Evolutionary conservation across 2,329 filamentous ascomycete species (phyloP).

Genomic region (Ophiostoma perfectum): DNA sequence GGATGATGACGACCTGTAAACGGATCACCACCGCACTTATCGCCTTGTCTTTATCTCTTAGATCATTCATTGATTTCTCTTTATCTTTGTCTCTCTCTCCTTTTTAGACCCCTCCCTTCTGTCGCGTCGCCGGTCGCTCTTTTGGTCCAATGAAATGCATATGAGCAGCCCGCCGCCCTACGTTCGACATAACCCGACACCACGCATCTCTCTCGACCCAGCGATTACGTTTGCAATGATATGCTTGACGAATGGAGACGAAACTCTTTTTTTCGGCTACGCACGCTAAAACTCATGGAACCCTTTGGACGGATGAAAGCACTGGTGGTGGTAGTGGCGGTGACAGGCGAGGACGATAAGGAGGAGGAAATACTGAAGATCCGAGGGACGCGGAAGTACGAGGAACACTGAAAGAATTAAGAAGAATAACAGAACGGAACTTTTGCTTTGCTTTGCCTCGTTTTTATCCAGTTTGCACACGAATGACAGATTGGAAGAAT

Average conservation of each 20-base stretch:
- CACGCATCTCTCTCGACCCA: background rate
- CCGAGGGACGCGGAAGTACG: background rate
- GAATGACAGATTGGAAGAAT: background rate
- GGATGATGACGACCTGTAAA: constrained; percentile 60
- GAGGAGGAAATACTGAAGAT: background rate
- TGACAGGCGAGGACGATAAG: background rate
- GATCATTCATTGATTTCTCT: background rate
- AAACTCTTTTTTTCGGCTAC: background rate
- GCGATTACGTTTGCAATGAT: background rate
- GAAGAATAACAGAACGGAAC: constrained; percentile 9
- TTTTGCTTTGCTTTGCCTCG: constrained; percentile 11
- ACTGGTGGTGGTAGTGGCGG: background rate
- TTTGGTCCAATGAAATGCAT: background rate
- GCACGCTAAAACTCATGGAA: background rate
- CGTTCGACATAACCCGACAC: background rate
- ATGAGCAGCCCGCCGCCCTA: background rate
- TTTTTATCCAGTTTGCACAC: constrained; percentile 7
- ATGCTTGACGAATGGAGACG: background rate
- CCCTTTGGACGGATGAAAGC: background rate
- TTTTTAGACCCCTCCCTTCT: background rate
- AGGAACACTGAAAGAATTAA: background rate
- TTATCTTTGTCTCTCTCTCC: background rate
- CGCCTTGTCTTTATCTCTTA: background rate
- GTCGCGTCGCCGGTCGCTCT: background rate
- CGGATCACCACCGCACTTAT: constrained; percentile 11